Evolutionary conservation across 1,284 basidiomycete genomes (phyloP).

Genomic region (Moniliophthora roreri): DNA sequence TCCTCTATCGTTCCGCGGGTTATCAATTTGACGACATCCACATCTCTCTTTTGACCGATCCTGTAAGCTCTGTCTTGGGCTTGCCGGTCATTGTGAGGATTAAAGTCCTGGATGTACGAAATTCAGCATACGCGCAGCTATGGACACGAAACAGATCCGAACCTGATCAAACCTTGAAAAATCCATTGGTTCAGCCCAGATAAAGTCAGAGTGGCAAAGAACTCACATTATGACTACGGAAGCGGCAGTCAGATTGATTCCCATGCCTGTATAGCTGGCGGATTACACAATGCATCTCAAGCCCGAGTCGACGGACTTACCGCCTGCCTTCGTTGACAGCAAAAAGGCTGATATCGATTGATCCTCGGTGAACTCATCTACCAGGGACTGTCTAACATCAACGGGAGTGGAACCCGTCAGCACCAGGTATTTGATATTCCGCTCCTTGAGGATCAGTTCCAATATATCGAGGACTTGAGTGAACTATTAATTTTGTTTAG

Average conservation of each 20-base stretch:
- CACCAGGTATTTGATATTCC: constrained; percentile 80
- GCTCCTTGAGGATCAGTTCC: constrained; percentile 79
- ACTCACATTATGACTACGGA: constrained; percentile 88
- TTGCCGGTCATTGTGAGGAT: constrained; percentile 91
- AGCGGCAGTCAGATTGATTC: constrained; percentile 90
- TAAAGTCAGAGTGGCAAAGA: neutral
- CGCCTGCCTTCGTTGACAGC: constrained; percentile 94
- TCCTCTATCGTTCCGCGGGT: constrained; percentile 94
- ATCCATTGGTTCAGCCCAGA: neutral
- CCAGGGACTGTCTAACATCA: constrained; percentile 89
- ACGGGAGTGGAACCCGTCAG: constrained; percentile 95
- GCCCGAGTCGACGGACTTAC: constrained; percentile 21
- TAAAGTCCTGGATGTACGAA: too few species aligned
- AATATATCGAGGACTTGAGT: constrained; percentile 95
- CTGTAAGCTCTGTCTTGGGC: constrained; percentile 97
- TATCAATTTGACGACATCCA: constrained; percentile 93
- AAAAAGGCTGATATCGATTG: constrained; percentile 90
- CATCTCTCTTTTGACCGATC: constrained; percentile 93
- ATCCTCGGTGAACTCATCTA: constrained; percentile 97
- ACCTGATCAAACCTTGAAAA: constrained; percentile 85
- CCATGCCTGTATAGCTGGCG: constrained; percentile 52
- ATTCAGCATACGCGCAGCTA: too few species aligned
- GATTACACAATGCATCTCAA: constrained; percentile 2
- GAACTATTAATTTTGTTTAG: constrained; percentile 55
- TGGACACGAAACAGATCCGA: too few species aligned